Evolutionary conservation across 2,329 filamentous ascomycete genomes (phyloP), one percentile per base, ranked within the genome.

Genomic region (Botrytis medusae): DNA sequence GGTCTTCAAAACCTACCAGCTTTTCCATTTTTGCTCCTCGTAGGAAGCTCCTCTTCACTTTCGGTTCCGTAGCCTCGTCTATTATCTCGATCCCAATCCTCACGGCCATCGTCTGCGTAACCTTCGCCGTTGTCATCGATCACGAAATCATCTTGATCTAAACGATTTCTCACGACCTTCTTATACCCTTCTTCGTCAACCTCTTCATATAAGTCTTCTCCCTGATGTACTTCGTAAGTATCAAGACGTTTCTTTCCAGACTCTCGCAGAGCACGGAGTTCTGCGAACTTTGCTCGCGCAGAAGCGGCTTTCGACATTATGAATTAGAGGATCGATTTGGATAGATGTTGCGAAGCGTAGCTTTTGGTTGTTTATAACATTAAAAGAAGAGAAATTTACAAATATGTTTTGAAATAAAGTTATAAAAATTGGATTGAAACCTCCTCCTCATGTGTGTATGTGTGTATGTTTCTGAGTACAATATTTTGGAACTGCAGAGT

Each of bases 161-260:
- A 86, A 64, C 96, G 91, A 72, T 92, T 90, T 60, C 96, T 90
- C 22, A 99, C 94, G 77, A 98, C 92, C 82, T 97, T 97, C 85
- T 98, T 98, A 86, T 99, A 99, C 69, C 93, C 93, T 80, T 96
- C 95, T 79, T 99, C 96, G 80, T 98, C 95, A 65, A 99, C 94
- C 79, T 97, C 95, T 76, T 98, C 96, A 84, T 98, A 99, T 62
- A 99, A 86, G 78, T 93, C 90, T 77, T 91, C 89, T 79, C 93
- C 92, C 75, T 98, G 91, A 79, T 94, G 89, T 75, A 98, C 89
- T 83, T 97, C 86, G 84, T 98, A 99, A 74, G 88, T 90, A 79
- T 94, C 92, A 76, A 97, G 91, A 77, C 92, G 91, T 84, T 96
- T 98, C 86, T 97, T 97, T 83, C 96, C 96, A 71, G 94, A 90